These are phyloP conservation scores for Epithele typhae DNA, from an alignment of 768 basidiomycete genomes.

Conservation along the genomic window DNA sequence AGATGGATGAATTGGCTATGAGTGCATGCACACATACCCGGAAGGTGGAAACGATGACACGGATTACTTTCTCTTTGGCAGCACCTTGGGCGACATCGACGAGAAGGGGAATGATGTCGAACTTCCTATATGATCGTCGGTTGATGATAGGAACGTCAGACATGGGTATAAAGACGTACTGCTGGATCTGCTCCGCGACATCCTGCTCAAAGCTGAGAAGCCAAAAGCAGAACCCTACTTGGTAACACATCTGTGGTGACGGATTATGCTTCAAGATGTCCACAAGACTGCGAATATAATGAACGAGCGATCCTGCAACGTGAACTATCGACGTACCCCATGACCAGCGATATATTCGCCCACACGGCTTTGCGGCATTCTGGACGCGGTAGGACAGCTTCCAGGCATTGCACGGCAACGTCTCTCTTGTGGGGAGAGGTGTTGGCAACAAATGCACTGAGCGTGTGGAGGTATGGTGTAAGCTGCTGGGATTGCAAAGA, in stretches of 20 bases:
- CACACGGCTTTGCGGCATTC: constrained; percentile 80
- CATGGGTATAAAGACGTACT: constrained; percentile 42
- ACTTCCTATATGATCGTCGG: constrained; percentile 54
- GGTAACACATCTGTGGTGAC: constrained; percentile 93
- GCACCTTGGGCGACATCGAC: constrained; percentile 82
- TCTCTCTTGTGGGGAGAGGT: constrained; percentile 69
- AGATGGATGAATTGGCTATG: not conserved
- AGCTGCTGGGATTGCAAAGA: constrained; percentile 24
- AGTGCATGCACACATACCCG: constrained; percentile 43
- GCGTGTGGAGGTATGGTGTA: constrained; percentile 31
- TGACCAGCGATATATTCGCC: constrained; percentile 62
- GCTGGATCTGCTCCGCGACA: constrained; percentile 82
- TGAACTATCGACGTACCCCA: constrained; percentile 54
- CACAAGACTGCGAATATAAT: constrained; percentile 50
- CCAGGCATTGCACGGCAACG: constrained; percentile 87
- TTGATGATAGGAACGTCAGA: too few species aligned
- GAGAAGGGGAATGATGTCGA: constrained; percentile 82
- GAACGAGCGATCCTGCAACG: too few species aligned
- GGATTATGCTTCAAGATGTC: constrained; percentile 79
- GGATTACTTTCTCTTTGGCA: constrained; percentile 95
- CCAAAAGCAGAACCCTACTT: constrained; percentile 92
- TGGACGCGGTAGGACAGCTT: constrained; percentile 76
- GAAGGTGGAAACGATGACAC: constrained; percentile 90
- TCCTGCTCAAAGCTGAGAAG: constrained; percentile 86
- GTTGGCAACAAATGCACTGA: constrained; percentile 29